These are phyloP conservation scores for Rosa chinensis DNA, from an alignment of 306 rosid species.

Conservation along the genomic window DNA sequence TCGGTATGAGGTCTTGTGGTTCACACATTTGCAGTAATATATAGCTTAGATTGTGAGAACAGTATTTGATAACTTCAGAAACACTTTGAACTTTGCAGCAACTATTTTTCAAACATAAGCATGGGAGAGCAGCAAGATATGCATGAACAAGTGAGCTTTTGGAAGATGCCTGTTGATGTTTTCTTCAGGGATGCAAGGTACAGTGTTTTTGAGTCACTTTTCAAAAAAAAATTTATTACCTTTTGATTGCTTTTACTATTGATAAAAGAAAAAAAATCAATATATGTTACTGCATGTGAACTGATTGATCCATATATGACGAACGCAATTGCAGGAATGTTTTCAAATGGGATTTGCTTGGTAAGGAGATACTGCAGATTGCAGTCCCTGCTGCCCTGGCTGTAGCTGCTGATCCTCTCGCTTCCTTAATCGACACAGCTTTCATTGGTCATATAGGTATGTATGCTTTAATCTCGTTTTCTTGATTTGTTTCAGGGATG, in stretches of 20 bases:
- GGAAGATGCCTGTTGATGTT: slow-evolving; percentile 67
- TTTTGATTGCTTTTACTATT: neutral
- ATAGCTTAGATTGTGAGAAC: neutral
- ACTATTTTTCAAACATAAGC: neutral
- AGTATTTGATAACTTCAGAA: neutral
- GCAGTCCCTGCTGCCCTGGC: slow-evolving; percentile 93
- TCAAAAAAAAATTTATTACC: neutral
- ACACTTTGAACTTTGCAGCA: neutral
- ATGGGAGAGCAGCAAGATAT: slow-evolving; percentile 41
- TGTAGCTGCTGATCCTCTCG: slow-evolving; percentile 97
- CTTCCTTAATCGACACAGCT: slow-evolving; percentile 94
- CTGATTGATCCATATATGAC: neutral
- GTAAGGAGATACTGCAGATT: slow-evolving; percentile 74
- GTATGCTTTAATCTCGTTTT: neutral
- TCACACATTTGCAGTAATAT: neutral
- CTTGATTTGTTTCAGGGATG: neutral
- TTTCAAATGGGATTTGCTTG: slow-evolving; percentile 72
- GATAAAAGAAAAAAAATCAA: neutral
- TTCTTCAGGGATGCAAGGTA: slow-evolving; percentile 95
- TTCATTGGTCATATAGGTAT: slow-evolving; percentile 95
- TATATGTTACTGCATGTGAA: neutral
- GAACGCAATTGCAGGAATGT: slow-evolving; percentile 46
- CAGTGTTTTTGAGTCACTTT: neutral
- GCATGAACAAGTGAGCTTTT: slow-evolving; percentile 31
- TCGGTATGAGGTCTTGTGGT: neutral